Evolutionary conservation across 306 rosid genomes (phyloP).

Genomic region (Sphenostylis stenocarpa): DNA sequence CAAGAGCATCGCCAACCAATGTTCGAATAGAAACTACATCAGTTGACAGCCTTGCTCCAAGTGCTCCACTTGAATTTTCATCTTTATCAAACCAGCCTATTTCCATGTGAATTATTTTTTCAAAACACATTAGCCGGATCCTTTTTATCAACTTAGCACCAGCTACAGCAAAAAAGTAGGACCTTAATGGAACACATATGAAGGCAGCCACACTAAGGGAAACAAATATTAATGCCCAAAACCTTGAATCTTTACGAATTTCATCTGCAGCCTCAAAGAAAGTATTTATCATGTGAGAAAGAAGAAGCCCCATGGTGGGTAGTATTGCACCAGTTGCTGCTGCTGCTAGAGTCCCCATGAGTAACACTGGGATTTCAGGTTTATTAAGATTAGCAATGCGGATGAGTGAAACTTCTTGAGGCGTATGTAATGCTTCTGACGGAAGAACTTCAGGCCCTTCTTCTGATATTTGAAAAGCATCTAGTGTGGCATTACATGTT

Average conservation of each 20-base stretch:
- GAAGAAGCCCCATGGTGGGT: constrained; percentile 53
- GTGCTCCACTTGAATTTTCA: constrained; percentile 72
- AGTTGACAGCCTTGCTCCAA: constrained; percentile 74
- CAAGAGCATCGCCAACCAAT: constrained; percentile 74
- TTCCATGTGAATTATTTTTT: constrained; percentile 75
- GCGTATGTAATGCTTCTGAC: constrained; percentile 24
- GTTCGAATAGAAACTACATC: constrained; percentile 66
- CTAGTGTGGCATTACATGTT: constrained; percentile 29
- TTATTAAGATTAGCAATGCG: constrained; percentile 72
- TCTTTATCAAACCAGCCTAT: constrained; percentile 72
- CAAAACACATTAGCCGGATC: constrained; percentile 61
- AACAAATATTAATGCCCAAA: constrained; percentile 62
- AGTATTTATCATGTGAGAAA: constrained; percentile 48
- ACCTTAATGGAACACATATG: constrained; percentile 43
- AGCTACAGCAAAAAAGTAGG: constrained; percentile 66
- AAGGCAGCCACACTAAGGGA: constrained; percentile 41
- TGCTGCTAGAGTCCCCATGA: constrained; percentile 62
- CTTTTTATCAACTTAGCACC: constrained; percentile 63
- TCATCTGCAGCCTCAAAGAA: constrained; percentile 58
- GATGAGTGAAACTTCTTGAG: constrained; percentile 45
- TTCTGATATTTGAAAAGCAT: neutral
- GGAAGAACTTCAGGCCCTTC: constrained; percentile 32
- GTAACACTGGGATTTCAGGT: constrained; percentile 68
- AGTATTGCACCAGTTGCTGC: constrained; percentile 49
- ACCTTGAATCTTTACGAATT: constrained; percentile 58